Percentiles rank a stretch among this genome's conserved stretches.
Evolutionary conservation across 2,329 filamentous ascomycete genomes (phyloP).

Genomic region (Samsoniella hepiali): DNA sequence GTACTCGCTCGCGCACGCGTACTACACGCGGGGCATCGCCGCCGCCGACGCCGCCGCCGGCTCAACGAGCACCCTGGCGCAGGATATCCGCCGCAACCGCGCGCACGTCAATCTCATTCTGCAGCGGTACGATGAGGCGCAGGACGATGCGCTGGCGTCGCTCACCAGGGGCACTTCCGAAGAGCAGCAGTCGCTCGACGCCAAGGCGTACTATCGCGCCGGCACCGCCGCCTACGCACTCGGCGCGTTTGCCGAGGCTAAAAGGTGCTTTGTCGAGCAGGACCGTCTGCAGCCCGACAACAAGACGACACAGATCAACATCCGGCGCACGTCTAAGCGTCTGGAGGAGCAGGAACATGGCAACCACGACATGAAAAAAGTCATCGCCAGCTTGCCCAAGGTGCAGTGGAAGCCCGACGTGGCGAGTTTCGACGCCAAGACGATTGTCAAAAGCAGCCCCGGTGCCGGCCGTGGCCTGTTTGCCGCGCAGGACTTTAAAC

Average conservation of each 20-base stretch:
- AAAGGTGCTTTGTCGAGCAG: conserved; percentile 26
- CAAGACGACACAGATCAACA: conserved; percentile 21
- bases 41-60: conserved; percentile 10
- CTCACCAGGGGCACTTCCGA: conserved; percentile 23
- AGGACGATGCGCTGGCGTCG: conserved; percentile 30
- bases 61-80: conserved; percentile 21
- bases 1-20: conserved; percentile 23
- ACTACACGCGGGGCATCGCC: conserved; percentile 29
- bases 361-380: conserved; percentile 24
- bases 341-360: conserved; percentile 27
- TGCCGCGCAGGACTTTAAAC: conserved; percentile 29
- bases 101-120: conserved; percentile 33
- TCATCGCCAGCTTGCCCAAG: conserved; percentile 25
- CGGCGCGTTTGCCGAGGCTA: conserved; percentile 26
- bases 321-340: conserved; percentile 24
- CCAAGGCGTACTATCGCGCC: conserved; percentile 33
- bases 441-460: conserved; percentile 27
- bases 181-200: conserved; percentile 25
- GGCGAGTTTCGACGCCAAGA: conserved; percentile 29
- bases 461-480: conserved; percentile 37
- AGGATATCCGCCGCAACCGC: conserved; percentile 33
- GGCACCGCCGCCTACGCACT: conserved; percentile 31
- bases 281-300: conserved; percentile 26
- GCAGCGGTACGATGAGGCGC: conserved; percentile 31
- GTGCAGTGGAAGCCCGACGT: conserved; percentile 30